Conservation (phyloP, 768 basidiomycete genomes). For the Leccinum pellstonianum region DNA sequence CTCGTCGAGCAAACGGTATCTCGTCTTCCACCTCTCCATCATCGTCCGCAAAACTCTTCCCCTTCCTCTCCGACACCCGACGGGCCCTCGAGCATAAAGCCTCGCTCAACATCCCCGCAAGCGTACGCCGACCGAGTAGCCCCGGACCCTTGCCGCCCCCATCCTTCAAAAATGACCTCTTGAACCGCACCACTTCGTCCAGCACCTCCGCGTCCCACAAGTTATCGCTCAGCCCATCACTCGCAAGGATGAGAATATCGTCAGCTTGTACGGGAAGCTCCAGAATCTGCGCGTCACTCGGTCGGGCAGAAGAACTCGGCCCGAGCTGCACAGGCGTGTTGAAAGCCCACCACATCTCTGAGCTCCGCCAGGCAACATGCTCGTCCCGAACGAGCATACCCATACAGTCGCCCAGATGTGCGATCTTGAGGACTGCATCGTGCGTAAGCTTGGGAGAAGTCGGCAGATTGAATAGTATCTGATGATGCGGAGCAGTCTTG, state of each 20-base stretch:
- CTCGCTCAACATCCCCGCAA: conserved; percentile 73
- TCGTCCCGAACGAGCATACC: conserved; percentile 81
- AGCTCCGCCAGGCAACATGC: conserved; percentile 78
- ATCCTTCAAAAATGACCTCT: conserved; percentile 36
- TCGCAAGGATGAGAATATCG: conserved; percentile 79
- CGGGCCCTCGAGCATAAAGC: conserved; percentile 79
- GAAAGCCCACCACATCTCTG: conserved; percentile 92
- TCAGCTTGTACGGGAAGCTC: conserved; percentile 66
- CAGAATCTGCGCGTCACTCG: conserved; percentile 66
- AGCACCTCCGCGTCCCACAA: conserved; percentile 86
- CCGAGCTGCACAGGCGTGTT: conserved; percentile 68
- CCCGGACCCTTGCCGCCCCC: conserved; percentile 15
- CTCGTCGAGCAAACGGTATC: conserved; percentile 83
- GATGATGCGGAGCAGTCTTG: conserved; percentile 15
- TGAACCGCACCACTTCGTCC: conserved; percentile 72
- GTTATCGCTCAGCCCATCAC: conserved; percentile 83
- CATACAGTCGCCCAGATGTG: conserved; percentile 87
- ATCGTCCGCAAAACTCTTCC: conserved; percentile 23
- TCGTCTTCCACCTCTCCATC: conserved; percentile 42
- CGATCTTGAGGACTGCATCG: conserved; percentile 72
- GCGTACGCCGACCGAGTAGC: conserved; percentile 47
- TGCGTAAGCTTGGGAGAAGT: conserved; percentile 35
- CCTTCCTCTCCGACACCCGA: conserved; percentile 56
- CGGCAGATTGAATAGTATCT: conserved; percentile 20
- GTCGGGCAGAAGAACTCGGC: conserved; percentile 57